These are phyloP conservation scores for Backusella luteola DNA, from an alignment of 192 early-diverging fungal genomes.

Conservation along the genomic window DNA sequence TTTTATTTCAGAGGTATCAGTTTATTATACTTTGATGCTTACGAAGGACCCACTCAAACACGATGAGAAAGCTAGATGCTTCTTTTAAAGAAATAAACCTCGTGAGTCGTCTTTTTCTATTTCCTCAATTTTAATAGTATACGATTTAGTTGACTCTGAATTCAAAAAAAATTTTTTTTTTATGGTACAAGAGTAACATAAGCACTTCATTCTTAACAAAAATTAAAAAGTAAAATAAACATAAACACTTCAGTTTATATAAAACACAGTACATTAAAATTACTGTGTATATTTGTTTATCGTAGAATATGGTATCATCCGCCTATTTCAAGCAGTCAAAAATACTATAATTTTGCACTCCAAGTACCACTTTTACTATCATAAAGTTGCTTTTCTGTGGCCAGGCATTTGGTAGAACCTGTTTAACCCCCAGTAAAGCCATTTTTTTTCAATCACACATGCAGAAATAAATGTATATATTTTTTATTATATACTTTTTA, in stretches of 20 bases:
- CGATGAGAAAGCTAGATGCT: neutral
- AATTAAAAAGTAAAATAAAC: too few relatives aligned
- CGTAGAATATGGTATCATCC: neutral
- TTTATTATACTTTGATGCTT: neutral
- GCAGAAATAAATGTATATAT: neutral
- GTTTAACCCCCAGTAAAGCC: neutral
- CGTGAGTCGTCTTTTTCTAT: neutral
- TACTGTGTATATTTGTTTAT: neutral
- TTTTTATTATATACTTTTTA: neutral
- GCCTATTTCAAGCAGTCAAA: neutral
- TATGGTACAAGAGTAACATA: neutral
- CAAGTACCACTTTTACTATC: neutral
- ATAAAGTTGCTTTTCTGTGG: neutral
- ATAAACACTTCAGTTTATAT: neutral
- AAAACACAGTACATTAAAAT: neutral
- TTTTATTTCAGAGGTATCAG: too few relatives aligned
- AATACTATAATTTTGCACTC: neutral
- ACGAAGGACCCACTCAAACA: neutral
- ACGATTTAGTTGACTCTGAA: neutral
- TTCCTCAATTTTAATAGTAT: neutral
- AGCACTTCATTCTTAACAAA: too few relatives aligned
- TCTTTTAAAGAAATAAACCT: neutral
- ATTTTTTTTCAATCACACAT: neutral
- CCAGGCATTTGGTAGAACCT: neutral
- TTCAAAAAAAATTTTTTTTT: neutral